Evolutionary conservation across 1,139 yeast species (phyloP), one percentile per base, ranked within the genome.

Genomic region (Zygosaccharomyces sapae): DNA sequence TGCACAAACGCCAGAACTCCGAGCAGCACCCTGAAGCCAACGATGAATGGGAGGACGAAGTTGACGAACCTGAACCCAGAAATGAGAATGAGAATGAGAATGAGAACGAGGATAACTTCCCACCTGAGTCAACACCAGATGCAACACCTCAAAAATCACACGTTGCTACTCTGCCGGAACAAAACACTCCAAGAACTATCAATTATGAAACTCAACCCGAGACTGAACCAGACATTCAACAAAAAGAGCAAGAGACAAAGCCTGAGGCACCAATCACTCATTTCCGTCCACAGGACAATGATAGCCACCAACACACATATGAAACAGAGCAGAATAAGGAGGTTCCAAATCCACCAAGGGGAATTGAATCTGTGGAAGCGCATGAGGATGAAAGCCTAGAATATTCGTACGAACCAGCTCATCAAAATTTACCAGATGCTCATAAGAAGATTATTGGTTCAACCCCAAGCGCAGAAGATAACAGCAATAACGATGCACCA

Each of bases 11-110:
- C 22, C 22, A 12, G 10, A 16, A n/a, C 12, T n/a, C 31, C 13
- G 22, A 24, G 13, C 5, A 27, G 3, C 13, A 38, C 24, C 8
- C 12, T 10, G 33, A 25, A 12, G 13, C 41, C 33, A 38, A 38
- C 13, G 41, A 38, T 31, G 41, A 38, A 12, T 38, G 41, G 41
- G 41, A 38, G 20, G 41, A 38, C 19, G 41, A 38, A 20, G 22
- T 19, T 20, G 41, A 38, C 19, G 41, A 38, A n/a, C 7, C 16
- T 3, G 41, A 38, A 25, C 10, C 19, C 22, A 19, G 22, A 19
- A 19, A 19, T 19, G 22, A 19, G 22, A 19, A 19, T 19, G 22
- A 19, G 22, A 19, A 19, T 19, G 22, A 19, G 22, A 19, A 19
- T 19, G 22, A 19, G 22, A 19, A 19, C 22, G 22, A 19, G 22